Percentiles rank a stretch among this genome's conserved stretches.
phyloP scores from a whole-genome alignment of 140 eudicot genomes.

The Flaveria floridana region DNA sequence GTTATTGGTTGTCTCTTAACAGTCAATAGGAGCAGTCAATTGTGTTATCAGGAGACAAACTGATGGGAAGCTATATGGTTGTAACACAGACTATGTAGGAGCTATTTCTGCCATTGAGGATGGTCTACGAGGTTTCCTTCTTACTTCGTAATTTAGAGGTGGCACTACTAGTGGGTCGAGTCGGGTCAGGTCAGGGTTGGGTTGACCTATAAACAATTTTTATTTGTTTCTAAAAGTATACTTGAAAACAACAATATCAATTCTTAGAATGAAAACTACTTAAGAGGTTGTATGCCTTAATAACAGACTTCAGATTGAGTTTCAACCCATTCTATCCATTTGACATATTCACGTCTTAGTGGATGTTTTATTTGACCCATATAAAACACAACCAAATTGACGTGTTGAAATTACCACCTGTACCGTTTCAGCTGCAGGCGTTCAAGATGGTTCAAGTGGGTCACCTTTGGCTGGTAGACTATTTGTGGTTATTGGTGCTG shows the following conservation, averaged over 20 bases:
- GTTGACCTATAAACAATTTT: constrained; percentile 3
- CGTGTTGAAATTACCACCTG: not conserved
- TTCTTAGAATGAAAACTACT: not conserved
- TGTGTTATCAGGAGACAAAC: constrained; percentile 55
- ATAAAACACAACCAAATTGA: constrained; percentile 2
- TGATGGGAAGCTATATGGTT: constrained; percentile 86
- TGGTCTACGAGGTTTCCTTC: constrained; percentile 68
- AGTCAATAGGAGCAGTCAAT: constrained; percentile 97
- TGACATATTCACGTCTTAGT: not conserved
- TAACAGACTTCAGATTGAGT: not conserved
- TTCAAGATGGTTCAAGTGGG: constrained; percentile 33
- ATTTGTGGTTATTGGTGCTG: constrained; percentile 94
- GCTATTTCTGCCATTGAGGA: constrained; percentile 91
- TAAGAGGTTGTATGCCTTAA: not conserved
- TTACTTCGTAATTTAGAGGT: constrained; percentile 18
- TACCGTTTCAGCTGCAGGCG: constrained; percentile 27
- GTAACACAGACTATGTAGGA: constrained; percentile 87
- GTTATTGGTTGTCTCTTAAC: constrained; percentile 27
- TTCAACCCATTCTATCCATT: not conserved
- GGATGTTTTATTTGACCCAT: not conserved
- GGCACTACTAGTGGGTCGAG: not conserved
- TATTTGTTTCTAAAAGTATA: not conserved
- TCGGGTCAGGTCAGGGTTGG: not conserved
- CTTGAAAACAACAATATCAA: not conserved
- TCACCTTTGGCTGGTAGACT: constrained; percentile 78